Evolutionary conservation across 805 yeast genomes (phyloP).

Genomic region (Metschnikowia reukaufii): DNA sequence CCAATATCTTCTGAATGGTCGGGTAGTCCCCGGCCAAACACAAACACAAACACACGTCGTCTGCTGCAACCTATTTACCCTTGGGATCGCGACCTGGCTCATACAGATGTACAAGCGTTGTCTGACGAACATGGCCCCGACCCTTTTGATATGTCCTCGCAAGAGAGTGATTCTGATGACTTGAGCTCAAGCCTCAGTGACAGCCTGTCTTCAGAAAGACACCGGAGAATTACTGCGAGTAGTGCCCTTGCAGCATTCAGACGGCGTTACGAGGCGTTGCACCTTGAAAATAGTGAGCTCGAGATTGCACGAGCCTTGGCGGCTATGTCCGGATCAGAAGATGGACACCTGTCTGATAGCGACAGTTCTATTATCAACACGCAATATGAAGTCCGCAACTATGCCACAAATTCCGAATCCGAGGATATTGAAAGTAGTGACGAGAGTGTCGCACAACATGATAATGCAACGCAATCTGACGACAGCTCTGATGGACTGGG

Average conservation of each 20-base stretch:
- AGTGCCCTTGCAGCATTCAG: conserved; percentile 1
- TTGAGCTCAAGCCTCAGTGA: conserved; percentile 1
- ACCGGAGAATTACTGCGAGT: neutral
- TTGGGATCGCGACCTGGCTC: no score
- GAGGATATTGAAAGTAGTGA: neutral
- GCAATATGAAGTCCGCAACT: neutral
- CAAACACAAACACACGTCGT: neutral
- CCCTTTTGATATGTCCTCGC: neutral
- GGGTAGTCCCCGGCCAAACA: neutral
- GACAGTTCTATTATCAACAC: neutral
- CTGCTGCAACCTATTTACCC: no score
- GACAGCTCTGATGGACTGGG: neutral
- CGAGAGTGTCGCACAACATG: neutral
- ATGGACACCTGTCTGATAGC: neutral
- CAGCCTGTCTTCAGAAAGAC: neutral
- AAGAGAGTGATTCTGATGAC: conserved; percentile 7
- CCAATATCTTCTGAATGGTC: conserved; percentile 1
- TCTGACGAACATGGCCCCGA: neutral
- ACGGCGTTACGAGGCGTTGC: neutral
- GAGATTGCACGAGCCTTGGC: neutral
- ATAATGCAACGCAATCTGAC: neutral
- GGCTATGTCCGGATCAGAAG: neutral
- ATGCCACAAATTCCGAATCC: neutral
- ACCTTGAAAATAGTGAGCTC: no score
- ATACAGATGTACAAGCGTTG: neutral